Percentiles rank a stretch among this genome's conserved stretches.
Conservation (phyloP, 352 stramenopile genomes). For the Halophytophthora batemanensis region DNA sequence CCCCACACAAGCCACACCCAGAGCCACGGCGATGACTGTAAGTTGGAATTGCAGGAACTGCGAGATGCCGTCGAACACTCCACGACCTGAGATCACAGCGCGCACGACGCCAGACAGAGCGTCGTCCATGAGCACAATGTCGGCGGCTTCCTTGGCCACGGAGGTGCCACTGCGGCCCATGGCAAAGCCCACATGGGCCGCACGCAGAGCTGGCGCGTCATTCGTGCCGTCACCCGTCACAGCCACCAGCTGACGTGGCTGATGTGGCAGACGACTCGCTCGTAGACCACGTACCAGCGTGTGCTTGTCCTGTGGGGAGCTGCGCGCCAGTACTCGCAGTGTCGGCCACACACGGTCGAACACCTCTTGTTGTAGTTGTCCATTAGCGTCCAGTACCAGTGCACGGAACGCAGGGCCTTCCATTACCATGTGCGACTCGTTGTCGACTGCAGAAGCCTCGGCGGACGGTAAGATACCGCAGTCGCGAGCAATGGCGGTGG, state of each 20-base stretch:
- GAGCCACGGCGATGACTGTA: conserved; percentile 93
- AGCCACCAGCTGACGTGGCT: conserved; percentile 68
- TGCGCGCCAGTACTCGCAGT: conserved; percentile 90
- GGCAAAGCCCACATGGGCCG: conserved; percentile 87
- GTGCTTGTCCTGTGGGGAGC: conserved; percentile 89
- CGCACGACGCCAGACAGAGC: conserved; percentile 94
- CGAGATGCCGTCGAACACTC: conserved; percentile 94
- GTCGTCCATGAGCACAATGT: conserved; percentile 95
- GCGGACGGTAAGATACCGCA: conserved; percentile 83
- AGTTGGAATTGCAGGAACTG: conserved; percentile 97
- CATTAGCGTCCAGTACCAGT: conserved; percentile 39
- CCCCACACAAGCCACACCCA: conserved; percentile 88
- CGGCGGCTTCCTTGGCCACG: conserved; percentile 92
- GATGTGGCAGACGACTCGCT: conserved; percentile 20
- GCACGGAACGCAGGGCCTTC: conserved; percentile 56
- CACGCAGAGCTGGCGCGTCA: conserved; percentile 86
- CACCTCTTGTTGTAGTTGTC: conserved; percentile 54
- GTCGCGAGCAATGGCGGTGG: conserved; percentile 80
- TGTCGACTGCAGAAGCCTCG: conserved; percentile 5
- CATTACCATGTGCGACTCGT: conserved; percentile 22
- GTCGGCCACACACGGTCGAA: conserved; percentile 82
- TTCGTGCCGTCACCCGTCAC: conserved; percentile 94
- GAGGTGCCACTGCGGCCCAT: conserved; percentile 92
- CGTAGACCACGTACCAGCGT: conserved; percentile 88
- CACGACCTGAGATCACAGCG: conserved; percentile 92